Evolutionary conservation across 148 eudicot genomes (phyloP), one percentile per base, ranked within the genome.

Genomic region (Chenopodium formosanum): DNA sequence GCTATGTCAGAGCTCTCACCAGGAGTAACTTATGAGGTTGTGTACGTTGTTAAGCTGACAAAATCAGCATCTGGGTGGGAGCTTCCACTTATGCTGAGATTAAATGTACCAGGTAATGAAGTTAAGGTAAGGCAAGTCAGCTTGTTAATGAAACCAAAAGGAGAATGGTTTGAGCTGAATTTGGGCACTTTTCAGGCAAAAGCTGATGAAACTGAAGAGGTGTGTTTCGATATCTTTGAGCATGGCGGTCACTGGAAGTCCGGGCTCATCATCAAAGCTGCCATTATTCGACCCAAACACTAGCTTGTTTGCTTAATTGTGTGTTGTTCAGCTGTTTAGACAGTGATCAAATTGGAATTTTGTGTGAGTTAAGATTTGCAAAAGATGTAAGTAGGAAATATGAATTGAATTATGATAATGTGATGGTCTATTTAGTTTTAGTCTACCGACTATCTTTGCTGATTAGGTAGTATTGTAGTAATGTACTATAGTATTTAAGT

Each of bases 51-150:
- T 9, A 86, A 86, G 82, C 37, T 86, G 74, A 83, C 80, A 62
- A 86, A 83, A 40, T 76, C 79, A 23, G 86, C 88, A 31, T 74
- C 66, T 13, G 88, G 86, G 20, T 86, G 86, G 88, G 86, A 83
- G 70, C 77, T 83, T 52, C 88, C 84, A 0, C 71, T 86, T 52
- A 64, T 13, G 17, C 78, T 81, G 2, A 53, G 53, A 53, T 69
- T 86, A 23, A 74, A 6, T 2, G 74, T 70, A 44, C 82, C 86
- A 7, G 77, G 82, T 52, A 76, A 82, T 62, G 74, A 73, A 31
- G 8, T 23, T 1, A 65, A 64, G 82, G 69, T 31, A 2, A 85
- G 88, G 60, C 86, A 78, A 69, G 73, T 74, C 27, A 81, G 76
- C 74, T 47, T 83, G 29, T 70, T 83, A 23, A 83, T 64, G 66